Base-by-base conservation (phyloP, 1,139 yeast genomes). In the Taphrina wiesneri region DNA sequence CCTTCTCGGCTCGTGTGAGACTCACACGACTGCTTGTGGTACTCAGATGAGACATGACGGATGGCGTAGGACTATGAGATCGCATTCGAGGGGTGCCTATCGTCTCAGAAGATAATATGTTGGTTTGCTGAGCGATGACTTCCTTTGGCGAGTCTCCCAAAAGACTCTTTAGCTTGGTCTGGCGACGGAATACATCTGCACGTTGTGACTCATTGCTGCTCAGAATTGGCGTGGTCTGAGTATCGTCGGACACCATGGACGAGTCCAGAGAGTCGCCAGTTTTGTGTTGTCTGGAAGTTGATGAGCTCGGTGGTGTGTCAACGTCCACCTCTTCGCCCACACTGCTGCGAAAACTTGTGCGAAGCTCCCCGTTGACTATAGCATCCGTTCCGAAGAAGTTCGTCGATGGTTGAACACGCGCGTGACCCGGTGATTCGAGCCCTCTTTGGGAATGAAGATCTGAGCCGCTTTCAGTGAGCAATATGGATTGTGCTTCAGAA, bases 21-120 rank as follows among this genome's bases (percentile, higher is more conserved):
- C 59, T 54, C 9, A 54, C 7, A 15, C 59, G 46, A 28, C 59
- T 54, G 49, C 59, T 54, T 13, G 56, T 32, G 23, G 49, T 49
- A 23, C 43, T 39, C 30, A 25, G 11, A 25, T 41, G 49, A 5
- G 59, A 54, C 21, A 17, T 3, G 3, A 54, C 23, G 6, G 59
- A 54, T 26, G 49, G 46, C 23, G 59, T 39, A 2, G 59, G 59
- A 36, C 49, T 39, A 26, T 52, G 43, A 9, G 28, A n/a, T 9
- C 45, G 25, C 13, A 34, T 17, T 3, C 21, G 21, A 7, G 23
- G 32, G 17, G 47, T 36, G 23, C 21, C 32, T 4, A 41, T 54
- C 59, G 19, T 5, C 6, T 54, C 59, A 13, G 32, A 13, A 5
- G 59, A n/a, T 32, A 36, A 6, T n/a, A 11, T 13, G 43, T 19